Percentiles rank a stretch among this genome's conserved stretches.
Evolutionary conservation across 2,329 filamentous ascomycete species (phyloP).

Genomic region (Cercospora berteroae): DNA sequence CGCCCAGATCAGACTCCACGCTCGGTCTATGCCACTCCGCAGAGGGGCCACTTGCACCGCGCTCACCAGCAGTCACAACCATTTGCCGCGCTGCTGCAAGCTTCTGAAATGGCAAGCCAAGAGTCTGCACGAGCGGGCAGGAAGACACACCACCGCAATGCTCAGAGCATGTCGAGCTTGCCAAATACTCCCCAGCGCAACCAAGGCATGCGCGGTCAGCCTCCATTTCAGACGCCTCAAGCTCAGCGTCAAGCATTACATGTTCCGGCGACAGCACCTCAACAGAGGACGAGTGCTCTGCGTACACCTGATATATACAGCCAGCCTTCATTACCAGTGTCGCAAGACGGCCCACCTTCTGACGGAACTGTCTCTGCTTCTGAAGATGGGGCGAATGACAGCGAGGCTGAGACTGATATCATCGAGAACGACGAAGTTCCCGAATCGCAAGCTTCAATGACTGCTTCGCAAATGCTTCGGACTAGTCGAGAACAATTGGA

Average conservation of each 20-base stretch:
- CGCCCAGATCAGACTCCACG: slow-evolving; percentile 42
- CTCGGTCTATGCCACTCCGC: slow-evolving; percentile 43
- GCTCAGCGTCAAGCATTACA: slow-evolving; percentile 26
- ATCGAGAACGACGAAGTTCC: slow-evolving; percentile 63
- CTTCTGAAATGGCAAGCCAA: slow-evolving; percentile 73
- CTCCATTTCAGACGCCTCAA: slow-evolving; percentile 38
- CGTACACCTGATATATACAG: slow-evolving; percentile 40
- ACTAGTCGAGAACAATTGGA: slow-evolving; percentile 49
- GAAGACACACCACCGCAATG: slow-evolving; percentile 68
- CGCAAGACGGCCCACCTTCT: slow-evolving; percentile 21
- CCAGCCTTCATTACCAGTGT: slow-evolving; percentile 26
- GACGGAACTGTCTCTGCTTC: slow-evolving; percentile 74
- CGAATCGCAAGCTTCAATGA: slow-evolving; percentile 74
- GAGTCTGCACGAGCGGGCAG: slow-evolving; percentile 47
- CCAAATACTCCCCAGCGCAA: slow-evolving; percentile 69
- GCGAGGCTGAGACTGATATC: slow-evolving; percentile 58
- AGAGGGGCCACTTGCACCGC: slow-evolving; percentile 47
- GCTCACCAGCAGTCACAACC: slow-evolving; percentile 38
- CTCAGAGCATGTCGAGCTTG: slow-evolving; percentile 80
- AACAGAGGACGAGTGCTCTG: slow-evolving; percentile 43
- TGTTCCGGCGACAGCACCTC: slow-evolving; percentile 53
- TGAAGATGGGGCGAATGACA: slow-evolving; percentile 46
- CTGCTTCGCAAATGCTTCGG: slow-evolving; percentile 62
- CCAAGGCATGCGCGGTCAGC: slow-evolving; percentile 53
- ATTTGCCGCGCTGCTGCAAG: slow-evolving; percentile 73